These are phyloP conservation scores for Theobroma grandiflorum DNA, from an alignment of 441 rosid genomes.

Conservation along the genomic window DNA sequence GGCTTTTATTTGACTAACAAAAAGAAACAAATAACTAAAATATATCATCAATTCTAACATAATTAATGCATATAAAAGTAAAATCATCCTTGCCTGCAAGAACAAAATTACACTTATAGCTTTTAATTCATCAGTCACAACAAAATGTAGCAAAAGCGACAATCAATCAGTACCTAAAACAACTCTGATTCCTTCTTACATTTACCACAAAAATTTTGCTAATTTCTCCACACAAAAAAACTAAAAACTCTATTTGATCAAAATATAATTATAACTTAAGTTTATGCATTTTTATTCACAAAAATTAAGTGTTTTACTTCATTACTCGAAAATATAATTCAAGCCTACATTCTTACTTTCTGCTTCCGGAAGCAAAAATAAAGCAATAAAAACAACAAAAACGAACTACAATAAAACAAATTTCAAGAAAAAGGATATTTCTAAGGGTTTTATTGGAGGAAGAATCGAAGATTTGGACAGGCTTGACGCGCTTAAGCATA, in stretches of 20 bases:
- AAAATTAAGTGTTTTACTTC: neutral
- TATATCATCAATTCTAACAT: neutral
- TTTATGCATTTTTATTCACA: neutral
- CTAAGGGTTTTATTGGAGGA: constrained; percentile 51
- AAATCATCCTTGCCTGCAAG: neutral
- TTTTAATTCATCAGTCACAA: neutral
- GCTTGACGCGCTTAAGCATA: constrained; percentile 68
- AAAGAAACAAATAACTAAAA: neutral
- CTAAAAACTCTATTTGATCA: too few relatives aligned
- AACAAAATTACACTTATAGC: too few relatives aligned
- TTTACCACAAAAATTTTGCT: neutral
- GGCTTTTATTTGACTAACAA: too few relatives aligned
- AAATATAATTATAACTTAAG: neutral
- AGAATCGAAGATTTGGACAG: constrained; percentile 60
- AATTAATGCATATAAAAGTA: neutral
- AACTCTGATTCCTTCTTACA: neutral
- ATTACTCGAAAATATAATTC: neutral
- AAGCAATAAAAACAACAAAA: neutral
- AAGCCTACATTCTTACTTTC: neutral
- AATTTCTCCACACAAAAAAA: neutral
- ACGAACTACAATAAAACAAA: neutral
- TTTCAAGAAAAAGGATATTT: constrained; percentile 64
- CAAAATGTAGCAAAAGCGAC: neutral
- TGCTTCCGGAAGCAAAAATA: neutral
- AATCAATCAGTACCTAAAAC: neutral